A percentile compares a stretch with the other conserved stretches of the same genome.
These are phyloP conservation scores for Austroboletus niveus DNA, from an alignment of 1,284 basidiomycete species.

Conservation along the genomic window DNA sequence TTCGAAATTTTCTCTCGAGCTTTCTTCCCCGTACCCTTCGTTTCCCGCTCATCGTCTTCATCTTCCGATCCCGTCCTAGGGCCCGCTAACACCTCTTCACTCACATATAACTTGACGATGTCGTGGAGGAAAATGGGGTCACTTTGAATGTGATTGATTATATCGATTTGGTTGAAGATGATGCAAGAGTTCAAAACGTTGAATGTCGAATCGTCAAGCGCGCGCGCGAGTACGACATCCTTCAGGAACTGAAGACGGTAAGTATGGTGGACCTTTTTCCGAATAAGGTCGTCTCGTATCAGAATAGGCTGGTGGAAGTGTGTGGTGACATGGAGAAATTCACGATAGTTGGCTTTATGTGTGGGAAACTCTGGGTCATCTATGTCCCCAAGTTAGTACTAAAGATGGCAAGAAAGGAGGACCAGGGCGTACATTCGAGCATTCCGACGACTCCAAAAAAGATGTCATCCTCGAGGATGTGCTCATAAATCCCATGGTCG, in stretches of 20 bases:
- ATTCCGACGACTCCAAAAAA: constrained; percentile 94
- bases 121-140: constrained; percentile 77
- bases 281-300: constrained; percentile 71
- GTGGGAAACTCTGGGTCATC: constrained; percentile 96
- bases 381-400: constrained; percentile 33
- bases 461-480: constrained; percentile 90
- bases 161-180: constrained; percentile 99
- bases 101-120: constrained; percentile 77
- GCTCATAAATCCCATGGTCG: constrained; percentile 93
- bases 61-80: constrained; percentile 32
- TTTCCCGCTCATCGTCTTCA: constrained; percentile 25
- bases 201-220: constrained; percentile 95
- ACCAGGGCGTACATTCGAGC: constrained; percentile 81
- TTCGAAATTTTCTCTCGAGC: constrained; percentile 35
- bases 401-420: constrained; percentile 8
- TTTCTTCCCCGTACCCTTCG: constrained; percentile 25
- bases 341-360: constrained; percentile 95
- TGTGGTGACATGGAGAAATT: constrained; percentile 81
- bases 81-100: constrained; percentile 54
- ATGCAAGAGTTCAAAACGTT: constrained; percentile 96
- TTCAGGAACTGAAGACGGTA: constrained; percentile 97
- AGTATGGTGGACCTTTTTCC: constrained; percentile 92
- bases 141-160: constrained; percentile 85
- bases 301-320: constrained; percentile 86
- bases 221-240: constrained; percentile 94